Evolutionary conservation across 345 rosid genomes (phyloP).

Genomic region (Camelina laxa): DNA sequence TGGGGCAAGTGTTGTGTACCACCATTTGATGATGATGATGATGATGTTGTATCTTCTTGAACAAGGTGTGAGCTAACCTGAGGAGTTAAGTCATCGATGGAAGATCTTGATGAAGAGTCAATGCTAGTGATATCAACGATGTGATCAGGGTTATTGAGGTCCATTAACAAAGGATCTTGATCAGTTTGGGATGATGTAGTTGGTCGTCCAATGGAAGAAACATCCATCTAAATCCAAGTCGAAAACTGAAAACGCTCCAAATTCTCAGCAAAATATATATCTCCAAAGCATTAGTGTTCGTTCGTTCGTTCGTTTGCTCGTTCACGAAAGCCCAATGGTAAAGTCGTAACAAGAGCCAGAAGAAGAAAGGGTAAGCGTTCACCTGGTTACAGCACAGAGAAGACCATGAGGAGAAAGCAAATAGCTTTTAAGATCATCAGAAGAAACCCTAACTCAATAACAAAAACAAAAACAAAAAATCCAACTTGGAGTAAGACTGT

Average conservation of each 20-base stretch:
- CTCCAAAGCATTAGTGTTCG: not conserved
- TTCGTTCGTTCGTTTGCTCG: not conserved
- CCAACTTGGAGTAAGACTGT: conserved; percentile 28
- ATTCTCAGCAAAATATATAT: not conserved
- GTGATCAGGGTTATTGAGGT: conserved; percentile 55
- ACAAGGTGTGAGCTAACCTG: conserved; percentile 33
- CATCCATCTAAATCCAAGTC: conserved; percentile 62
- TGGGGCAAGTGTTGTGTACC: conserved; percentile 29
- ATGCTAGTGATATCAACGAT: conserved; percentile 59
- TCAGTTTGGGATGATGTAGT: conserved; percentile 48
- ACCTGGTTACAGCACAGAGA: no score
- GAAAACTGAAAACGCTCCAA: conserved; percentile 37
- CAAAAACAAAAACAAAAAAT: not conserved
- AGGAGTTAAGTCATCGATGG: conserved; percentile 47
- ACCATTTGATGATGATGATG: conserved; percentile 30
- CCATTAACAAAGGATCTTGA: conserved; percentile 71
- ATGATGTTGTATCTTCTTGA: conserved; percentile 42
- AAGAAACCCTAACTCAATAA: not conserved
- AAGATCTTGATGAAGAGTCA: conserved; percentile 56
- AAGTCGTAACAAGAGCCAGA: no score
- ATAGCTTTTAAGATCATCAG: no score
- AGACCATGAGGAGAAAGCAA: no score
- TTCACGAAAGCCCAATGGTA: no score
- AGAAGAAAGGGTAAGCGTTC: no score
- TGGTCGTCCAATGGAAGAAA: conserved; percentile 53